Conservation (phyloP, 176 grass and related monocot species). For the Olyra latifolia region DNA sequence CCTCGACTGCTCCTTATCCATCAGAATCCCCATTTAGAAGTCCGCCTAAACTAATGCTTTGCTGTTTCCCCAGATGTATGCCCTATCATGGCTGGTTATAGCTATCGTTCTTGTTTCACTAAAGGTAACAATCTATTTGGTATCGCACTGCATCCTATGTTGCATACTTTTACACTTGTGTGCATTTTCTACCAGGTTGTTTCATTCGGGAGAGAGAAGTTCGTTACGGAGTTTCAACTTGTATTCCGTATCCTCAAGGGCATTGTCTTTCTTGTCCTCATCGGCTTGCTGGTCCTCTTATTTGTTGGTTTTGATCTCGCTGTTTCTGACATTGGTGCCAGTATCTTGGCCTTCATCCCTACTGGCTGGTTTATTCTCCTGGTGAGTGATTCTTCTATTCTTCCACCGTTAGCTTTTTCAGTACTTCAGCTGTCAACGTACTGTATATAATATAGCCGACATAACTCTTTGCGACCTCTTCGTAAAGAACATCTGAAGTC, state of each 20-base stretch:
- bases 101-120: slow-evolving; percentile 46
- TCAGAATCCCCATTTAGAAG: neutral
- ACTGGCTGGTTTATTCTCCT: slow-evolving; percentile 73
- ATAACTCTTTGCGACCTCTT: neutral
- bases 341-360: slow-evolving; percentile 70
- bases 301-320: slow-evolving; percentile 44
- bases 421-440: neutral
- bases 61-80: slow-evolving; percentile 52
- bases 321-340: slow-evolving; percentile 42
- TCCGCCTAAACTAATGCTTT: slow-evolving; percentile 22
- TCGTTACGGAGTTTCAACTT: slow-evolving; percentile 53
- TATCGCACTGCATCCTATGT: slow-evolving; percentile 1
- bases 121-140: slow-evolving; percentile 47
- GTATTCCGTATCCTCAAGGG: slow-evolving; percentile 62
- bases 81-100: slow-evolving; percentile 71
- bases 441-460: neutral
- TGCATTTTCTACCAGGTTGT: slow-evolving; percentile 41
- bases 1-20: slow-evolving; percentile 9
- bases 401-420: neutral
- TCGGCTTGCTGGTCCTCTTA: slow-evolving; percentile 38
- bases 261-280: slow-evolving; percentile 49
- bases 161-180: neutral
- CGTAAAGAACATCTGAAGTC: neutral
- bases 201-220: slow-evolving; percentile 59
- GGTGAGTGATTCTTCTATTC: slow-evolving; percentile 38